These are phyloP conservation scores for Willaertia magna DNA, from an alignment of 208 protist genomes.

Conservation along the genomic window DNA sequence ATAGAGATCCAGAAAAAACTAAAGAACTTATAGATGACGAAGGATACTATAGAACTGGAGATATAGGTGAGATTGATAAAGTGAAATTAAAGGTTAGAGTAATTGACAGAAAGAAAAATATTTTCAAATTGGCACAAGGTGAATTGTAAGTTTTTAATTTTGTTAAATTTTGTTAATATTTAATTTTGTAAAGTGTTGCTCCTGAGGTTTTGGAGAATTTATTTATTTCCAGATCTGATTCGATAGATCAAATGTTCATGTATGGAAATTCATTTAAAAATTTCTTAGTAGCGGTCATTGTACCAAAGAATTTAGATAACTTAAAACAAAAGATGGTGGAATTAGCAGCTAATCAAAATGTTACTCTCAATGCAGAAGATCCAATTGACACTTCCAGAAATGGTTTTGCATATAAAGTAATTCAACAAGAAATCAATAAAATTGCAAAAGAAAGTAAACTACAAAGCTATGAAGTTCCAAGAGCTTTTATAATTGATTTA, in stretches of 20 bases:
- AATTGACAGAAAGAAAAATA: slow-evolving; percentile 67
- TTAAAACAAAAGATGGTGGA: neutral
- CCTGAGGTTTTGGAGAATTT: neutral
- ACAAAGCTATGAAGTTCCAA: neutral
- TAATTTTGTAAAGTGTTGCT: neutral
- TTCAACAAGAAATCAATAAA: neutral
- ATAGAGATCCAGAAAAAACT: slow-evolving; percentile 57
- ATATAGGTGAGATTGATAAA: slow-evolving; percentile 49
- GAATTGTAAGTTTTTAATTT: slow-evolving; percentile 51
- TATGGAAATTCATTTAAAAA: neutral
- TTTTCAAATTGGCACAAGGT: slow-evolving; percentile 68
- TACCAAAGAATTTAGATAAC: neutral
- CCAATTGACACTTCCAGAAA: neutral
- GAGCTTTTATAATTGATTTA: neutral
- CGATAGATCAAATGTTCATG: slow-evolving; percentile 6
- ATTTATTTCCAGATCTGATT: neutral
- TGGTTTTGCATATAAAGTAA: neutral
- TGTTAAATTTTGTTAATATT: neutral
- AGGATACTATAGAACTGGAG: slow-evolving; percentile 68
- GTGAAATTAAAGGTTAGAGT: slow-evolving; percentile 45
- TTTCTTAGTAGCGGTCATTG: neutral
- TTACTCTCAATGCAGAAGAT: neutral
- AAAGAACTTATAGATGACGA: slow-evolving; percentile 49
- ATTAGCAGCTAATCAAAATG: neutral
- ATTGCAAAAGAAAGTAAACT: neutral